Conservation (phyloP, 768 basidiomycete genomes). For the Naganishia friedmannii region DNA sequence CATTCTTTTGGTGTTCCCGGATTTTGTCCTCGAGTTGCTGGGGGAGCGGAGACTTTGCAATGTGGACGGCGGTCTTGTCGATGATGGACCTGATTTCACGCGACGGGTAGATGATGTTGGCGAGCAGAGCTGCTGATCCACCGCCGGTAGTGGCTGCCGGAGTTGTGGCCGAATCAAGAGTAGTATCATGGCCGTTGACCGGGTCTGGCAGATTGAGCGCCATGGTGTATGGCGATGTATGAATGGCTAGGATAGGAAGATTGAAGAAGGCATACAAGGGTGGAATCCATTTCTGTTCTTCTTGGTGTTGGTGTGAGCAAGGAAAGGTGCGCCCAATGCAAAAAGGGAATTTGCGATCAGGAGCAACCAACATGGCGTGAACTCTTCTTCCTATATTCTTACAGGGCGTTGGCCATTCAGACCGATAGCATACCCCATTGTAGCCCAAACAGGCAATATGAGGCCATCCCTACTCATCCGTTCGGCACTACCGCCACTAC, state of each 20-base stretch:
- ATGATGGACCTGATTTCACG: slow-evolving; percentile 95
- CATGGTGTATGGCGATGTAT: not conserved
- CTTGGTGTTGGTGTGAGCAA: not conserved
- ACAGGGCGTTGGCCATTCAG: no score
- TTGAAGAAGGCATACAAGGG: not conserved
- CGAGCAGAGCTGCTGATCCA: slow-evolving; percentile 65
- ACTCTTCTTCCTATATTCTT: no score
- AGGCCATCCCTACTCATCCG: not conserved
- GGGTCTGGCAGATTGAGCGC: not conserved
- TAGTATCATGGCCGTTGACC: not conserved
- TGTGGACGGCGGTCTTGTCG: slow-evolving; percentile 86
- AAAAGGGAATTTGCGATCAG: no score
- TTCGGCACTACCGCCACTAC: slow-evolving; percentile 10
- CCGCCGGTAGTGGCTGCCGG: slow-evolving; percentile 57
- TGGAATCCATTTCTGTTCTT: not conserved
- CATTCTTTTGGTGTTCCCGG: slow-evolving; percentile 88
- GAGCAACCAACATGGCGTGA: no score
- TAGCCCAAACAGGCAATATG: not conserved
- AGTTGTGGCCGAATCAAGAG: slow-evolving; percentile 34
- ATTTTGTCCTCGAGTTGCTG: slow-evolving; percentile 94
- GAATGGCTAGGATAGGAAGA: not conserved
- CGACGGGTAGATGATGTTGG: slow-evolving; percentile 89
- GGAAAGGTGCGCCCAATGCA: not conserved
- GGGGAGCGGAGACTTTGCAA: slow-evolving; percentile 90
- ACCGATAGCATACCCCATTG: no score